phyloP scores from a whole-genome alignment of 2,329 filamentous ascomycete genomes.

The Pseudocercospora eumusae region DNA sequence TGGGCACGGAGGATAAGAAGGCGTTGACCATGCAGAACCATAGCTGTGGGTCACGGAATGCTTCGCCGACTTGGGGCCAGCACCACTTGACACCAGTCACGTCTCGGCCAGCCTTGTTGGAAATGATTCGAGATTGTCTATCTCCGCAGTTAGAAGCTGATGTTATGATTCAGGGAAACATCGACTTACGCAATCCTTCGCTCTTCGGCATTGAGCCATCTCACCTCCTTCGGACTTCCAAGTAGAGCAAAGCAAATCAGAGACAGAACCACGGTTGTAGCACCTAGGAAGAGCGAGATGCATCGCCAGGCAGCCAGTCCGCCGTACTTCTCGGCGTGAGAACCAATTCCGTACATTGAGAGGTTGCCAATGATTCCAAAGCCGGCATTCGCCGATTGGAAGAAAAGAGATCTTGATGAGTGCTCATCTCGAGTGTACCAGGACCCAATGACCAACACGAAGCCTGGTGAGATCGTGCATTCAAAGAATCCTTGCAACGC shows the following conservation, averaged over 20 bases:
- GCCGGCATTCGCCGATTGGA: slow-evolving; percentile 43
- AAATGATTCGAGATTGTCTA: slow-evolving; percentile 34
- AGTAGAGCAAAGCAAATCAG: slow-evolving; percentile 35
- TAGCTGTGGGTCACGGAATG: slow-evolving; percentile 34
- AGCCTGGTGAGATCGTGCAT: slow-evolving; percentile 43
- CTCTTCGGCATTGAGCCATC: slow-evolving; percentile 34
- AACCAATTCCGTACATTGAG: slow-evolving; percentile 35
- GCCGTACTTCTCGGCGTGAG: slow-evolving; percentile 30
- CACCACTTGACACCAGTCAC: slow-evolving; percentile 36
- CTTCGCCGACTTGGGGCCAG: slow-evolving; percentile 35
- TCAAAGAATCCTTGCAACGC: slow-evolving; percentile 44
- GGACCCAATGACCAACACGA: slow-evolving; percentile 40
- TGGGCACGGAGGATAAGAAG: slow-evolving; percentile 34
- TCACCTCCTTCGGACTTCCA: slow-evolving; percentile 36
- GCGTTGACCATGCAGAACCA: slow-evolving; percentile 37
- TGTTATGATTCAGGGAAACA: neutral
- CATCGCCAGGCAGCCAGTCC: slow-evolving; percentile 35
- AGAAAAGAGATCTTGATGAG: slow-evolving; percentile 40
- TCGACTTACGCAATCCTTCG: slow-evolving; percentile 31
- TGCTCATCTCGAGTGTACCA: slow-evolving; percentile 44
- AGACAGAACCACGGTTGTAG: slow-evolving; percentile 31
- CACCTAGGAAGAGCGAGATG: slow-evolving; percentile 36
- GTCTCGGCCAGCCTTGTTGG: slow-evolving; percentile 38
- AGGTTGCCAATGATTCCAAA: slow-evolving; percentile 38
- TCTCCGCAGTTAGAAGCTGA: neutral